A percentile compares a stretch with the other conserved stretches of the same genome.
These are phyloP conservation scores for Kluyveromyces siamensis DNA, from an alignment of 805 yeast species.

Conservation along the genomic window DNA sequence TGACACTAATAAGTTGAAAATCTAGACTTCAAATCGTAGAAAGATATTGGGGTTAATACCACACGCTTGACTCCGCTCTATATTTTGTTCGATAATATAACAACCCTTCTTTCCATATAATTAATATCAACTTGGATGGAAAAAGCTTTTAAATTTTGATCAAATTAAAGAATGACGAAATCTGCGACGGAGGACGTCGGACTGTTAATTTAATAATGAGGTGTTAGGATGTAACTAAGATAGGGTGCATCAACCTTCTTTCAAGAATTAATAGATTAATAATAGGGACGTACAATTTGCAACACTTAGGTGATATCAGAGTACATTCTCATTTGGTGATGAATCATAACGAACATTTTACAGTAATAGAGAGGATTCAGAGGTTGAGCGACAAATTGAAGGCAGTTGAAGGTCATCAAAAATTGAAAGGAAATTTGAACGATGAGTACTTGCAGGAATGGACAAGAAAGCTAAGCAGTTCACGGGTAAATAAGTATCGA, in stretches of 20 bases:
- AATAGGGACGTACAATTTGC: not conserved
- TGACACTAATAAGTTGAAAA: not conserved
- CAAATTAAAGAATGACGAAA: not conserved
- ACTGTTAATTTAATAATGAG: not conserved
- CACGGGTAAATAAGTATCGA: slow-evolving; percentile 2
- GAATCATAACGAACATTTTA: not conserved
- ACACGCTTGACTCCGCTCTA: not conserved
- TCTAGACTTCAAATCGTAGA: not conserved
- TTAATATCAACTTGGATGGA: not conserved
- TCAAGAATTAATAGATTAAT: not conserved
- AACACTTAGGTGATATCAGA: not conserved
- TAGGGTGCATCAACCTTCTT: not conserved
- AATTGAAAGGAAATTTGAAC: slow-evolving; percentile 2
- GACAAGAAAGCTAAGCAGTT: not conserved
- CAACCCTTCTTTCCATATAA: not conserved
- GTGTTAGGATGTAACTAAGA: not conserved
- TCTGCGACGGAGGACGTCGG: not conserved
- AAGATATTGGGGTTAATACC: not conserved
- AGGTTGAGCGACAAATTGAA: not conserved
- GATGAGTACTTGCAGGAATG: slow-evolving; percentile 1
- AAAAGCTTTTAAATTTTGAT: not conserved
- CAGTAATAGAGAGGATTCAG: not conserved
- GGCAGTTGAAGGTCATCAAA: slow-evolving; percentile 2
- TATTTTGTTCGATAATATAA: not conserved
- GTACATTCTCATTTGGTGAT: not conserved